Conservation (phyloP, 2,329 filamentous ascomycete genomes). For the Didymella pomorum region DNA sequence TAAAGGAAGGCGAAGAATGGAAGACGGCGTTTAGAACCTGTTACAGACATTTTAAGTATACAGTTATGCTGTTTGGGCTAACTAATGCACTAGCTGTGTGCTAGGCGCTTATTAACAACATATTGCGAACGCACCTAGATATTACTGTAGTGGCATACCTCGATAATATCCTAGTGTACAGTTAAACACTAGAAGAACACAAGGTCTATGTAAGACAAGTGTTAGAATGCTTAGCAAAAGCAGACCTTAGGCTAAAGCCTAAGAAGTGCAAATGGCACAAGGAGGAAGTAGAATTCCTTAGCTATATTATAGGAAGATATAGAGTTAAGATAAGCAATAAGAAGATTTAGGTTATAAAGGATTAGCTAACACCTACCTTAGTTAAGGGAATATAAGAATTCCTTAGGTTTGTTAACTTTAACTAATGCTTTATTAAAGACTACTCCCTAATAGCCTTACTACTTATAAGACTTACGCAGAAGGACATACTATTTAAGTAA, state of each 20-base stretch:
- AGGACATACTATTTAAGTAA: background rate
- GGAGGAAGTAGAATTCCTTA: background rate
- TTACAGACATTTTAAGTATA: background rate
- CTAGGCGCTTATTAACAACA: background rate
- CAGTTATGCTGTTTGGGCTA: slow-evolving; percentile 2
- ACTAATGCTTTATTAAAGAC: background rate
- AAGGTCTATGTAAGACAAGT: background rate
- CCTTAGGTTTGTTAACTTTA: slow-evolving; percentile 1
- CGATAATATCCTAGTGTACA: background rate
- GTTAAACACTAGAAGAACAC: background rate
- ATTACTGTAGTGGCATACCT: background rate
- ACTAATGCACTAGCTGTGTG: background rate
- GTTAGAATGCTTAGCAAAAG: background rate
- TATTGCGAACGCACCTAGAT: background rate
- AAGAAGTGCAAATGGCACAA: background rate
- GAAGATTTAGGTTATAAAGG: no score
- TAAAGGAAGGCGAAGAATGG: background rate
- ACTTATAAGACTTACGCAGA: background rate
- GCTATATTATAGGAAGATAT: background rate
- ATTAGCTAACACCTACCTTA: no score
- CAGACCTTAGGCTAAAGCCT: background rate
- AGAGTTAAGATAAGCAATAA: background rate
- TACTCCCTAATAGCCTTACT: background rate
- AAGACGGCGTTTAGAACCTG: background rate
- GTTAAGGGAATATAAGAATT: no score